These are phyloP conservation scores for Trichoderma cornu-damae DNA, from an alignment of 2,329 filamentous ascomycete species.

Conservation along the genomic window DNA sequence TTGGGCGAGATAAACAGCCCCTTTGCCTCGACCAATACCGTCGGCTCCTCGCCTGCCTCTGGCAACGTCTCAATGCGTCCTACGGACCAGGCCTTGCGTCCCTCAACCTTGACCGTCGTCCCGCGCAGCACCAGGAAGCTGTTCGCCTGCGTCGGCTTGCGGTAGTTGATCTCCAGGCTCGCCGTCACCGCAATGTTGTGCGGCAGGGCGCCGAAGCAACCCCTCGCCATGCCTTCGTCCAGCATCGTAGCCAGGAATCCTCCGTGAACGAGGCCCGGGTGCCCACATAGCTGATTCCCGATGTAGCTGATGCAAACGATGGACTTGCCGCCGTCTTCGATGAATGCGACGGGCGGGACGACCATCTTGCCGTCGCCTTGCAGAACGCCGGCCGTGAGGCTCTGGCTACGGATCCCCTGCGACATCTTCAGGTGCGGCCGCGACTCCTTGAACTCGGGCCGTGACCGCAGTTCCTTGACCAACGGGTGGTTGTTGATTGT, in stretches of 20 bases:
- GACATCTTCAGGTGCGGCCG: conserved; percentile 88
- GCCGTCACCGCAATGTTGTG: conserved; percentile 84
- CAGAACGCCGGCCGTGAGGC: conserved; percentile 76
- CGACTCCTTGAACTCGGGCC: conserved; percentile 65
- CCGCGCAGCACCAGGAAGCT: conserved; percentile 74
- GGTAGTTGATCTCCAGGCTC: conserved; percentile 77
- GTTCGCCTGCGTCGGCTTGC: conserved; percentile 69
- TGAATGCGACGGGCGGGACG: conserved; percentile 76
- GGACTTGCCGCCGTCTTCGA: conserved; percentile 62
- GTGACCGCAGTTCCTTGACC: conserved; percentile 60
- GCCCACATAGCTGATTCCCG: conserved; percentile 75
- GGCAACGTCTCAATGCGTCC: conserved; percentile 77
- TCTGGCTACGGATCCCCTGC: conserved; percentile 60
- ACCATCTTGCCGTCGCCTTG: conserved; percentile 68
- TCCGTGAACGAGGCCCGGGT: conserved; percentile 86
- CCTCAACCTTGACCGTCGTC: conserved; percentile 78
- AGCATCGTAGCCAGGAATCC: conserved; percentile 87
- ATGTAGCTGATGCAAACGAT: conserved; percentile 71
- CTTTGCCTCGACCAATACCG: conserved; percentile 73
- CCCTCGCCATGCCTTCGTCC: conserved; percentile 82
- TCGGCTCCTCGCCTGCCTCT: conserved; percentile 53
- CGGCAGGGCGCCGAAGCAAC: conserved; percentile 82
- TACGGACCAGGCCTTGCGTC: conserved; percentile 90
- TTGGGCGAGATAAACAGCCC: conserved; percentile 86
- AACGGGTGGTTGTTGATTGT: conserved; percentile 72